A percentile compares a stretch with the other conserved stretches of the same genome.
phyloP scores from a whole-genome alignment of 495 filamentous ascomycete species.

The Lentithecium fluviatile region DNA sequence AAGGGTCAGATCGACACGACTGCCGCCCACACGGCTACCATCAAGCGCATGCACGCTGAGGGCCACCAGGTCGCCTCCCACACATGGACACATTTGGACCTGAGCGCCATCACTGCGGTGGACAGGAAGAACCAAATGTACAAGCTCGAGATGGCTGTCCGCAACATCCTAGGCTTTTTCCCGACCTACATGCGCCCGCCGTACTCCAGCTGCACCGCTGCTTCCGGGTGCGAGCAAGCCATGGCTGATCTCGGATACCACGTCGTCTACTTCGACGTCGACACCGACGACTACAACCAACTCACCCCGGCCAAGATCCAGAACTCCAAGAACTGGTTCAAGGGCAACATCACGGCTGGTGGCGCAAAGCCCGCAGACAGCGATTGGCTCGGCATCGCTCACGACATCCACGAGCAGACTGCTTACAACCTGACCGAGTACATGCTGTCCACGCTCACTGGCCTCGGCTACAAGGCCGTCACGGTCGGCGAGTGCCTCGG shows the following conservation, averaged over 20 bases:
- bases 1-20: slow-evolving; percentile 70
- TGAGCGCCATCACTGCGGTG: slow-evolving; percentile 56
- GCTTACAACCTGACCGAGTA: slow-evolving; percentile 75
- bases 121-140: slow-evolving; percentile 66
- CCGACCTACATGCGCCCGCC: slow-evolving; percentile 86
- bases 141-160: slow-evolving; percentile 77
- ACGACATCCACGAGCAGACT: slow-evolving; percentile 76
- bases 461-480: slow-evolving; percentile 33
- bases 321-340: slow-evolving; percentile 68
- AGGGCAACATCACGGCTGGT: slow-evolving; percentile 50
- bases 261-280: slow-evolving; percentile 70
- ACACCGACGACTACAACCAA: slow-evolving; percentile 73
- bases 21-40: slow-evolving; percentile 57
- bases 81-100: slow-evolving; percentile 79
- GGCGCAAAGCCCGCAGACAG: slow-evolving; percentile 46
- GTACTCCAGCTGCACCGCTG: slow-evolving; percentile 66
- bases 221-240: slow-evolving; percentile 57
- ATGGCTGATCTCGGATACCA: slow-evolving; percentile 73
- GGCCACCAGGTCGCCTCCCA: slow-evolving; percentile 87
- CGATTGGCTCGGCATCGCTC: slow-evolving; percentile 67
- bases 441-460: slow-evolving; percentile 52
- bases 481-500: slow-evolving; percentile 35
- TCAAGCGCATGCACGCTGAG: slow-evolving; percentile 63
- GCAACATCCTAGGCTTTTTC: slow-evolving; percentile 75
- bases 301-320: slow-evolving; percentile 61